Evolutionary conservation across 768 basidiomycete genomes (phyloP).

Genomic region (Boletus patriciae): DNA sequence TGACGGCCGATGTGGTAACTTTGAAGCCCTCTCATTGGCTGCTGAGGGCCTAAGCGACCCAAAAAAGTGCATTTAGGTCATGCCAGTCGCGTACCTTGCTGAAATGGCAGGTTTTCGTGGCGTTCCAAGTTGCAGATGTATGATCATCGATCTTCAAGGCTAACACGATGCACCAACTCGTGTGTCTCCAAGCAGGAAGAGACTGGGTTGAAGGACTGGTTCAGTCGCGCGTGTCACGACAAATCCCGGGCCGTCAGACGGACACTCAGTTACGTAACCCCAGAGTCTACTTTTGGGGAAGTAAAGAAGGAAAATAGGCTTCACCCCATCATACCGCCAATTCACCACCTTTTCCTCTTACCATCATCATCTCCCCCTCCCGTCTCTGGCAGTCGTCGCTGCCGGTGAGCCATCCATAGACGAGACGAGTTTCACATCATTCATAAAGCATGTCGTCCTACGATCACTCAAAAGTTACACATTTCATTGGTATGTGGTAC

Average conservation of each 20-base stretch:
- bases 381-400: conserved; percentile 5
- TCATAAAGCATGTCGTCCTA: conserved; percentile 35
- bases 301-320: conserved; percentile 21
- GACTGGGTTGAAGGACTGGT: background rate
- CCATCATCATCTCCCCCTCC: conserved; percentile 19
- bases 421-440: conserved; percentile 6
- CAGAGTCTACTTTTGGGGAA: conserved; percentile 34
- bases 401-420: conserved; percentile 8
- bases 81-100: no score
- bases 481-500: conserved; percentile 55
- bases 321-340: conserved; percentile 11
- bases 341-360: conserved; percentile 14
- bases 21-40: no score
- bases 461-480: conserved; percentile 60
- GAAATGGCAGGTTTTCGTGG: no score
- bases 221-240: no score
- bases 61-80: no score
- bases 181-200: background rate
- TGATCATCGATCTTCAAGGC: conserved; percentile 14
- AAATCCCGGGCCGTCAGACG: no score
- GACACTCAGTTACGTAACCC: conserved; percentile 31
- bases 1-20: no score
- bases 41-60: no score
- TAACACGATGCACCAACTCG: conserved; percentile 8
- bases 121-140: no score